Conservation (phyloP, 2,329 filamentous ascomycete species). For the Diaporthe sp. region DNA sequence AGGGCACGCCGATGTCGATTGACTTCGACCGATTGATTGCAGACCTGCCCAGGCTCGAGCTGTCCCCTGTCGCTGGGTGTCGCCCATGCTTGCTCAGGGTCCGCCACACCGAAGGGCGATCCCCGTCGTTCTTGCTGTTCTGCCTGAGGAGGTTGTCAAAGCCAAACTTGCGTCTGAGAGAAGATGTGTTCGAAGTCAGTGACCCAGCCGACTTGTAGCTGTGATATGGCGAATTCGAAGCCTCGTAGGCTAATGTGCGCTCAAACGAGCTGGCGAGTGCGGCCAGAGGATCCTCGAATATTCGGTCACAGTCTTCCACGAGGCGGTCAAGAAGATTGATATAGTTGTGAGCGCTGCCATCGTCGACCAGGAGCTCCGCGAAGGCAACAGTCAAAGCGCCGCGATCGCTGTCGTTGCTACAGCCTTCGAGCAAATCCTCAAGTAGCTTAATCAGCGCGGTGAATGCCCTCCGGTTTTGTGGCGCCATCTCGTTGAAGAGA, state of each 20-base stretch:
- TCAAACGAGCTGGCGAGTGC: conserved; percentile 53
- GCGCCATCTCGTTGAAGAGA: conserved; percentile 73
- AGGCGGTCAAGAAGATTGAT: conserved; percentile 90
- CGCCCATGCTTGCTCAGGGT: conserved; percentile 86
- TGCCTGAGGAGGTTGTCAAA: conserved; percentile 81
- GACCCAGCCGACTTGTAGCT: conserved; percentile 76
- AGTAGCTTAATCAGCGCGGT: conserved; percentile 86
- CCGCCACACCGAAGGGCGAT: conserved; percentile 83
- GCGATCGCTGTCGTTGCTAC: conserved; percentile 89
- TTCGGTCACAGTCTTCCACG: conserved; percentile 87
- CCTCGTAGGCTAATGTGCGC: conserved; percentile 62
- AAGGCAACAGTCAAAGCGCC: conserved; percentile 90
- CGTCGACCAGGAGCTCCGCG: conserved; percentile 83
- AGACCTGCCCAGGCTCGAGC: conserved; percentile 73
- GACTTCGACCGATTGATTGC: conserved; percentile 79
- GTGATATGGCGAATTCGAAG: conserved; percentile 68
- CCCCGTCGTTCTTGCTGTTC: conserved; percentile 78
- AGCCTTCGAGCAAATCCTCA: conserved; percentile 88
- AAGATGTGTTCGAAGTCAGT: conserved; percentile 86
- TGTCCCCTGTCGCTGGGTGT: conserved; percentile 67
- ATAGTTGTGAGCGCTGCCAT: conserved; percentile 82
- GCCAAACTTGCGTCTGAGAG: conserved; percentile 84
- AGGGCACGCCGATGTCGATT: conserved; percentile 72
- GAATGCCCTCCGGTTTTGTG: conserved; percentile 80
- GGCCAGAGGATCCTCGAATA: conserved; percentile 76